Evolutionary conservation across 257 asterid species (phyloP).

Genomic region (Orobanche coerulescens): DNA sequence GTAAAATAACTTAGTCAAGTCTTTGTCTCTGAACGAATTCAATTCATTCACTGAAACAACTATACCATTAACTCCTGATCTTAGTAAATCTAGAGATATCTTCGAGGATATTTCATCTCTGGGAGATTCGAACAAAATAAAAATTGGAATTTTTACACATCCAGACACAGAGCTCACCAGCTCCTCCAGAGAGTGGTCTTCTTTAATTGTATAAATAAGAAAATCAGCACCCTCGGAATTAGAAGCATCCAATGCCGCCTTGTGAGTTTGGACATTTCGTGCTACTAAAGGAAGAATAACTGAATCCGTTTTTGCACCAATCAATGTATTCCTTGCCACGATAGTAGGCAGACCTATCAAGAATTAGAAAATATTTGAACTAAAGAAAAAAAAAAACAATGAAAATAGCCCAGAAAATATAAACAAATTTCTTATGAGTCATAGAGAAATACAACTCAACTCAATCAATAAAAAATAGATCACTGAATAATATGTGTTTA

Average conservation of each 20-base stretch:
- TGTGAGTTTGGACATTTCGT: constrained; percentile 54
- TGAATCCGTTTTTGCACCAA: constrained; percentile 58
- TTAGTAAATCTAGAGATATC: constrained; percentile 32
- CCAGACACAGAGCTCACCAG: constrained; percentile 43
- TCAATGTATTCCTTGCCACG: constrained; percentile 88
- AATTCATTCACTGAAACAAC: constrained; percentile 62
- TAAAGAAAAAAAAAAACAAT: not conserved
- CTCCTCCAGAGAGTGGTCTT: constrained; percentile 34
- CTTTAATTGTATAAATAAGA: constrained; percentile 42
- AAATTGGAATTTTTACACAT: constrained; percentile 64
- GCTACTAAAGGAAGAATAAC: constrained; percentile 85
- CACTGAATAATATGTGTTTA: not conserved
- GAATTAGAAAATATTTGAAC: constrained; percentile 15
- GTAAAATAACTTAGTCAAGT: constrained; percentile 36
- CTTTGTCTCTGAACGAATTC: constrained; percentile 36
- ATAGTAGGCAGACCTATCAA: constrained; percentile 80
- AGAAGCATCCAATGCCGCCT: constrained; percentile 80
- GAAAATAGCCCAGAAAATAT: not conserved
- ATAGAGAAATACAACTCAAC: not conserved
- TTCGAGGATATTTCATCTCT: constrained; percentile 29
- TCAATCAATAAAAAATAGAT: not conserved
- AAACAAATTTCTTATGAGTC: not conserved
- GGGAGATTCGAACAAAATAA: constrained; percentile 44
- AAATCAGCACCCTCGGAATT: constrained; percentile 92
- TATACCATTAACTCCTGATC: constrained; percentile 77